Evolutionary conservation across 2,329 filamentous ascomycete genomes (phyloP).

Genomic region (Tolypocladium inflatum): DNA sequence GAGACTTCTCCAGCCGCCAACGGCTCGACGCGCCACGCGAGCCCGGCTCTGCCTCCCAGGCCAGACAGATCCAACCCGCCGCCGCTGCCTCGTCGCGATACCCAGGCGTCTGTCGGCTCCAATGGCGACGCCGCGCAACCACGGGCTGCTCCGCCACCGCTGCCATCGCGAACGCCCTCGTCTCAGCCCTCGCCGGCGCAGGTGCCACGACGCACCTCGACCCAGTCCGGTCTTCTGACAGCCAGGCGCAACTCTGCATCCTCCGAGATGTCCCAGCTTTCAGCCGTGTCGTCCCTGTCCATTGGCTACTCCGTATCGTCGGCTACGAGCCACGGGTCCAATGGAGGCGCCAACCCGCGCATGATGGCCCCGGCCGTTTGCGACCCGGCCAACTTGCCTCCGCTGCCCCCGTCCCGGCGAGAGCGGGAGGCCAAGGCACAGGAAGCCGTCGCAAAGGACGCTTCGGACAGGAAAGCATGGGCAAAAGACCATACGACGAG

Average conservation of each 20-base stretch:
- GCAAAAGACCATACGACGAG: conserved; percentile 4
- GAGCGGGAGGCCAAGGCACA: conserved; percentile 40
- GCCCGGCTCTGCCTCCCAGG: conserved; percentile 30
- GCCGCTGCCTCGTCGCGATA: conserved; percentile 23
- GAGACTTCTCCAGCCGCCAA: conserved; percentile 23
- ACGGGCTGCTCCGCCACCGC: conserved; percentile 20
- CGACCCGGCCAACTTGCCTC: conserved; percentile 46
- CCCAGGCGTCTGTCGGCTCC: conserved; percentile 8
- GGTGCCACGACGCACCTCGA: conserved; percentile 39
- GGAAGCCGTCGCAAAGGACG: conserved; percentile 10
- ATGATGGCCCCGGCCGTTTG: conserved; percentile 44
- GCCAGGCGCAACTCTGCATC: conserved; percentile 46
- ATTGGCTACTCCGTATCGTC: conserved; percentile 35
- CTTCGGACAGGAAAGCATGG: neutral
- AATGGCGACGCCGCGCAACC: conserved; percentile 1
- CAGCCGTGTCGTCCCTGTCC: conserved; percentile 43
- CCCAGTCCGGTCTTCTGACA: conserved; percentile 26
- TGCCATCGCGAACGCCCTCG: conserved; percentile 21
- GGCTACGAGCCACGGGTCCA: conserved; percentile 36
- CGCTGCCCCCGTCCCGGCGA: conserved; percentile 44
- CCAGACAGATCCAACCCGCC: conserved; percentile 20
- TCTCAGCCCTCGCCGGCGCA: conserved; percentile 33
- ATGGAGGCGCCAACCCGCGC: conserved; percentile 27
- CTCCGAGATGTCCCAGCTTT: conserved; percentile 46
- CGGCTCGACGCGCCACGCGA: conserved; percentile 13